Base-by-base conservation (phyloP, 768 basidiomycete species). In the Phallus indusiatus region DNA sequence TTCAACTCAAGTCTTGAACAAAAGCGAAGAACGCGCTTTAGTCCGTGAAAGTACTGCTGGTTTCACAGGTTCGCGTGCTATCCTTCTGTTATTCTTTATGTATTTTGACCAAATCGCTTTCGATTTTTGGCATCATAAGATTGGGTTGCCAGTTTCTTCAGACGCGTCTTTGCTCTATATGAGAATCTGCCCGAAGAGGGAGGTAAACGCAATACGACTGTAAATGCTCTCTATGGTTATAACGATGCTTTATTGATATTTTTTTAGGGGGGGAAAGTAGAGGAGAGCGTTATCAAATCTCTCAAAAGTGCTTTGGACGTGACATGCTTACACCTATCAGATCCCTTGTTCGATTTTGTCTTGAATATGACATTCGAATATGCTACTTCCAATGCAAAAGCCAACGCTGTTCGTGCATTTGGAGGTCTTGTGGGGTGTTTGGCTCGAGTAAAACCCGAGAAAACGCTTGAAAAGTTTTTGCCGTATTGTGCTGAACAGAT, bases 131-230 rank as follows among this genome's bases (percentile, higher is more conserved):
- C 35, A 47, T 9, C 35, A 50, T 60, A 60, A 90, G 90, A 88
- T 66, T 92, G 90, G 90, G 84, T 91, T 12, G 79, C 79, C 0
- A 82, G 85, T 20, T 79, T 92, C 33, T 85, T 92, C 66, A 77
- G 88, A 16, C 81, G 90, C 10, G 82, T 92, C 54, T 76, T 92
- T 55, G 81, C 88, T 0, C 73, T 97, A 18, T 94, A 88, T 67
- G 90, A 94, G 73, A 94, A 95, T 67, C 75, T 98, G 5, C 94
- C 94, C 0, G 95, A 98, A 69, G 94, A 95, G 72, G 93, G 90
- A 11, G 95, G 95, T 5, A 84, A 83, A 82, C 79, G 72, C 22
- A 54, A 55, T 47, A 60, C 59, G 34, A 60, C 59, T 17, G 57
- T 53, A 52, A 50, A 49, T n/a, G n/a, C 18, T 2, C 7, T 54